Evolutionary conservation across 2,329 filamentous ascomycete genomes (phyloP), one percentile per base, ranked within the genome.

Genomic region (Hymenoscyphus repandus): DNA sequence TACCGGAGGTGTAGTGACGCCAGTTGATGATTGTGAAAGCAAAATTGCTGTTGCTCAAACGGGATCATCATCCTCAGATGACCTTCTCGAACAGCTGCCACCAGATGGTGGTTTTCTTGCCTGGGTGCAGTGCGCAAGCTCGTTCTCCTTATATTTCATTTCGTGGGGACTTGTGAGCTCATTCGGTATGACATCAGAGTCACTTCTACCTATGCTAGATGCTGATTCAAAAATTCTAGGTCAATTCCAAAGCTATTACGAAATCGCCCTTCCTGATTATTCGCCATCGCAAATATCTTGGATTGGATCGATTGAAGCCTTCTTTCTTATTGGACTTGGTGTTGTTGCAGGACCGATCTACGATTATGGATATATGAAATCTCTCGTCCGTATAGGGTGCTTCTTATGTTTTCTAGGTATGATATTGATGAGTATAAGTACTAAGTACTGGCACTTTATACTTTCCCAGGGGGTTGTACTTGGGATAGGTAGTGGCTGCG

Each of bases 401-500:
- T 50, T 52, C 17, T 18, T 54, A 3, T 51, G 49, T 9, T 43
- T 40, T 1, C 38, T 56, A 12, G 70, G 71, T 2, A 62, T 69
- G 12, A 65, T 72, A 49, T 59, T 66, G 50, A 67, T 68, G 3
- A 68, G 64, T 7, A 47, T 70, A 1, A 62, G 63, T 5, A 70
- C 60, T 1, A 52, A 58, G 6, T 71, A 71, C 53, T 71, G 66
- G 63, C 69, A 72, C 32, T 47, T 72, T 0, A 61, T 74, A 17
- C 62, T 74, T 5, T 54, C 70, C 0, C 72, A 74, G 47, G 72
- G 66, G 1, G 37, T 74, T 11, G 67, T 62, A 39, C 59, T 64
- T 33, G 73, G 69, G 0, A 45, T 72, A 18, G 71, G 68, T 1
- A 62, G 63, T 30, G 71, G 72, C 0, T 58, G 68, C 5, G 49